Percentiles rank a stretch among this genome's conserved stretches.
phyloP scores from a whole-genome alignment of 495 filamentous ascomycete genomes.

The Annulohypoxylon stygium region DNA sequence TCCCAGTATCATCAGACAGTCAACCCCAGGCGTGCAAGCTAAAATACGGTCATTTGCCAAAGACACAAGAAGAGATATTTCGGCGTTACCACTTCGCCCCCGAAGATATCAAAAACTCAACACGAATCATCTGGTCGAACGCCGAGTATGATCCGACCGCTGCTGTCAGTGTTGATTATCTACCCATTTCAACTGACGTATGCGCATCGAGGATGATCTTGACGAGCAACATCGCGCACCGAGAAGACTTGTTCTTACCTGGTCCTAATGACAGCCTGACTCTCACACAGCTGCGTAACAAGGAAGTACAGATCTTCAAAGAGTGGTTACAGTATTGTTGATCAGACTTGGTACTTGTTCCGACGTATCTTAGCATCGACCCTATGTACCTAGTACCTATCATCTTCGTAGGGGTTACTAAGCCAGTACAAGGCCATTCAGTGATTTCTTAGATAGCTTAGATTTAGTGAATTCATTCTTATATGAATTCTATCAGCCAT shows the following conservation, averaged over 20 bases:
- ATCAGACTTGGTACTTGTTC: not conserved
- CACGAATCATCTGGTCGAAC: slow-evolving; percentile 31
- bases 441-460: no score
- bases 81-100: slow-evolving; percentile 23
- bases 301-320: slow-evolving; percentile 29
- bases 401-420: no score
- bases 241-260: slow-evolving; percentile 23
- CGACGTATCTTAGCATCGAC: not conserved
- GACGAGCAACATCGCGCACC: slow-evolving; percentile 30
- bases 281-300: slow-evolving; percentile 16
- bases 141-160: slow-evolving; percentile 21
- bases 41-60: slow-evolving; percentile 10
- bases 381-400: no score
- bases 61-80: slow-evolving; percentile 23
- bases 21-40: slow-evolving; percentile 12
- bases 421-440: no score
- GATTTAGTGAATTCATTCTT: no score
- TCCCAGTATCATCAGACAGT: not conserved
- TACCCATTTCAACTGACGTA: slow-evolving; percentile 3
- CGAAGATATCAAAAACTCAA: slow-evolving; percentile 21
- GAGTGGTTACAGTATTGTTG: slow-evolving; percentile 22
- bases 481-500: no score
- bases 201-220: slow-evolving; percentile 31
- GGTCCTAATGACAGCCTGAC: slow-evolving; percentile 12
- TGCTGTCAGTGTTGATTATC: slow-evolving; percentile 25